Evolutionary conservation across 257 asterid species (phyloP).

Genomic region (Rehmannia glutinosa): DNA sequence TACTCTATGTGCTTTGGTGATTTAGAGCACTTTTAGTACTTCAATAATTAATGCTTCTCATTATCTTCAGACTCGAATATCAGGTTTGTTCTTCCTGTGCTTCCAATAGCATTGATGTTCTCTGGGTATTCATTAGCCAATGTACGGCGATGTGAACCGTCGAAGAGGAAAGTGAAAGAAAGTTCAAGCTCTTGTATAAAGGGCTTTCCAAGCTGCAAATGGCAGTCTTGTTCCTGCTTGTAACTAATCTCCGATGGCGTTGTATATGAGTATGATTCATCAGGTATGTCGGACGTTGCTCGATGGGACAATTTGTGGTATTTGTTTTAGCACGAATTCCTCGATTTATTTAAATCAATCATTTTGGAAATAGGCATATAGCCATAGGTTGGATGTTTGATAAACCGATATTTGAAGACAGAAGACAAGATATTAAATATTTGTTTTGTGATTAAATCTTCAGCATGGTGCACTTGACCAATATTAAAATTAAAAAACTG

Average conservation of each 20-base stretch:
- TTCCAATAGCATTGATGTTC: slow-evolving; percentile 88
- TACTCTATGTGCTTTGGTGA: background rate
- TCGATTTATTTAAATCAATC: background rate
- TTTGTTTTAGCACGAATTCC: background rate
- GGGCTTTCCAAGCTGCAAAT: slow-evolving; percentile 34
- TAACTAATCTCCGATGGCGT: slow-evolving; percentile 84
- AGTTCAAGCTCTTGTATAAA: slow-evolving; percentile 21
- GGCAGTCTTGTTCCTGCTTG: slow-evolving; percentile 51
- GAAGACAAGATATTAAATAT: too few species aligned
- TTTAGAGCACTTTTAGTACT: slow-evolving; percentile 10
- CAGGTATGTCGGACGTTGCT: slow-evolving; percentile 54
- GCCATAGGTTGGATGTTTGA: too few species aligned
- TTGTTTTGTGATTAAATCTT: background rate
- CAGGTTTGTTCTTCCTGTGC: slow-evolving; percentile 98
- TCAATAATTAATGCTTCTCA: slow-evolving; percentile 30
- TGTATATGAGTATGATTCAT: slow-evolving; percentile 90
- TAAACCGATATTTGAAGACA: too few species aligned
- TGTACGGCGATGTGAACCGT: slow-evolving; percentile 25
- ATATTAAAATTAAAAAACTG: background rate
- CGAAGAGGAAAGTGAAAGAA: slow-evolving; percentile 27
- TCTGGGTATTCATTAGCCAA: slow-evolving; percentile 69
- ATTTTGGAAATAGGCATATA: background rate
- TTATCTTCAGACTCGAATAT: slow-evolving; percentile 41
- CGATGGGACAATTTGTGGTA: background rate
- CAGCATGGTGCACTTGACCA: too few species aligned